Evolutionary conservation across 2,329 filamentous ascomycete genomes (phyloP).

Genomic region (Cercospora sesami): DNA sequence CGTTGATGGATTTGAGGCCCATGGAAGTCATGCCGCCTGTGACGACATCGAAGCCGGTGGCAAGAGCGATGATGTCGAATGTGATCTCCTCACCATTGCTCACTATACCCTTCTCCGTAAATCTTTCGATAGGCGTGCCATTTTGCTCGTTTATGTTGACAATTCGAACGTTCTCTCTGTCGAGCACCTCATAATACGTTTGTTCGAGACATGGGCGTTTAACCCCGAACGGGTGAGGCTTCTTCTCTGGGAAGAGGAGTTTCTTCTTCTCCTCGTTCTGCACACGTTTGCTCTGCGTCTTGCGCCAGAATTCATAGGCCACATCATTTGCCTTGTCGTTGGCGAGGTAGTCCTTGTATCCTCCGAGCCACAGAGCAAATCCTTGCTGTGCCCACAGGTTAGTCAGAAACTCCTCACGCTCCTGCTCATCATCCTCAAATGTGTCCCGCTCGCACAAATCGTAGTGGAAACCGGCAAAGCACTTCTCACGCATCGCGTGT

Average conservation of each 20-base stretch:
- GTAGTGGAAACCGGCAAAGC: conserved; percentile 61
- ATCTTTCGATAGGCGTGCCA: conserved; percentile 43
- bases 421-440: conserved; percentile 47
- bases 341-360: conserved; percentile 38
- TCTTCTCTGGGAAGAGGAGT: conserved; percentile 48
- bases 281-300: conserved; percentile 47
- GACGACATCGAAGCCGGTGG: conserved; percentile 41
- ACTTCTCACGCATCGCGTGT: conserved; percentile 55
- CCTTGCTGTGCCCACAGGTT: conserved; percentile 43
- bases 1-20: conserved; percentile 45
- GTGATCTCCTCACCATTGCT: conserved; percentile 41
- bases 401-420: conserved; percentile 48
- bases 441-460: conserved; percentile 57
- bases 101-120: conserved; percentile 48
- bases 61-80: conserved; percentile 51
- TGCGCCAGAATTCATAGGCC: conserved; percentile 51
- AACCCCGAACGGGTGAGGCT: conserved; percentile 49
- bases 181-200: conserved; percentile 50
- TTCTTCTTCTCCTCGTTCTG: conserved; percentile 48
- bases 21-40: conserved; percentile 50
- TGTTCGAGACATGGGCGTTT: conserved; percentile 52
- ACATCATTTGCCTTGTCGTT: conserved; percentile 46
- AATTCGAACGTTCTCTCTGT: conserved; percentile 46
- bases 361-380: conserved; percentile 35
- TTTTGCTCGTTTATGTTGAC: conserved; percentile 44